Conservation (phyloP, 2,329 filamentous ascomycete species). For the Furcasterigmium furcatum region DNA sequence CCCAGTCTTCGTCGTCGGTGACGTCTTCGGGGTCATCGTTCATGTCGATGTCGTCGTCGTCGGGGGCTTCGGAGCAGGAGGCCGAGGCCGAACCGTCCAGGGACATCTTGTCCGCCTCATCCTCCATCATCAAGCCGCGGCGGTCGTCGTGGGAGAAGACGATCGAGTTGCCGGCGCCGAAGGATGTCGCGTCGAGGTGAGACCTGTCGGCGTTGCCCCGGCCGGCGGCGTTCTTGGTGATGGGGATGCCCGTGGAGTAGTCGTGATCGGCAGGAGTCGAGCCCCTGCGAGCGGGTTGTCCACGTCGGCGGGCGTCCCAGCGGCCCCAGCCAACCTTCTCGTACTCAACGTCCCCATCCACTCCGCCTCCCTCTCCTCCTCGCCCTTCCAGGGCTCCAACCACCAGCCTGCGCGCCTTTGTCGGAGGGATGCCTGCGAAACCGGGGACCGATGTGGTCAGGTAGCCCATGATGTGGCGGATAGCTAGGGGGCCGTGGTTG, state of each 20-base stretch:
- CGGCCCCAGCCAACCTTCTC: conserved; percentile 97
- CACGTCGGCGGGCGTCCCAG: conserved; percentile 81
- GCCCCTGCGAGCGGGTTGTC: conserved; percentile 47
- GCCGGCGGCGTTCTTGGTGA: conserved; percentile 37
- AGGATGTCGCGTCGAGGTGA: conserved; percentile 47
- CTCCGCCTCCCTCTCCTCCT: conserved; percentile 55
- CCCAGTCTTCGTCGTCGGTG: conserved; percentile 97
- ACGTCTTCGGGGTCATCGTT: conserved; percentile 79
- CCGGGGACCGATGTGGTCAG: conserved; percentile 90
- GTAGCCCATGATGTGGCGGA: conserved; percentile 93
- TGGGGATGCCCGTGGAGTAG: conserved; percentile 53
- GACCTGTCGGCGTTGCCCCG: conserved; percentile 40
- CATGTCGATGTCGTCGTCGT: conserved; percentile 61
- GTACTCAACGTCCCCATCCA: conserved; percentile 74
- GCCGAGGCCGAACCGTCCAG: conserved; percentile 66
- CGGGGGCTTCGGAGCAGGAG: conserved; percentile 73
- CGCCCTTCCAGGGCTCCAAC: conserved; percentile 89
- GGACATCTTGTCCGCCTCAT: conserved; percentile 95
- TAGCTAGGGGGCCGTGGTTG: conserved; percentile 84
- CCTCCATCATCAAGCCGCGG: conserved; percentile 67
- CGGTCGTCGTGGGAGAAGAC: conserved; percentile 73
- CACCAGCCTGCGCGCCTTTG: conserved; percentile 86
- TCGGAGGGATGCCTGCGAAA: conserved; percentile 82
- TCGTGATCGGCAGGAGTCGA: conserved; percentile 38
- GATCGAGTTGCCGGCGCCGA: conserved; percentile 67